Evolutionary conservation across 306 rosid genomes (phyloP).

Genomic region (Sindora glabra): DNA sequence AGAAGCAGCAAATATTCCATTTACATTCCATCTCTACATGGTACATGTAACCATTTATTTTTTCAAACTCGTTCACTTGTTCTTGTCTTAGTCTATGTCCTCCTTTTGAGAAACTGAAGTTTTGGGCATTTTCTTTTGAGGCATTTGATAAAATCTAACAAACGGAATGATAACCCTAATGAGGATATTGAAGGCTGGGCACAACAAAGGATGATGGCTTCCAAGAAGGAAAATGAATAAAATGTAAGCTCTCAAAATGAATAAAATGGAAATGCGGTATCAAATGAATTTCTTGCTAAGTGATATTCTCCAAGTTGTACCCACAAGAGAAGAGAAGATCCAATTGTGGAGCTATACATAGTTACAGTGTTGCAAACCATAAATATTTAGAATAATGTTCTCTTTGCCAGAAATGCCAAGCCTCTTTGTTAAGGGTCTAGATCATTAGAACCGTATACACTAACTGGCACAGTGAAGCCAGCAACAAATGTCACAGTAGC

Average conservation of each 20-base stretch:
- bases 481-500: background rate
- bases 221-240: background rate
- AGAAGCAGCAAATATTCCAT: no score
- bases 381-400: background rate
- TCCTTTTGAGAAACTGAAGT: no score
- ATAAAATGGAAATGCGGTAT: background rate
- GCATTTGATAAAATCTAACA: background rate
- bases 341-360: slow-evolving; percentile 4
- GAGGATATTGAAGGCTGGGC: background rate
- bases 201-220: background rate
- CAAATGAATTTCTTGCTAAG: background rate
- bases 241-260: background rate
- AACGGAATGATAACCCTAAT: background rate
- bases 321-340: background rate
- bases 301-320: background rate
- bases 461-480: slow-evolving; percentile 4
- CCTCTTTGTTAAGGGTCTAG: background rate
- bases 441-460: background rate
- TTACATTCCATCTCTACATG: no score
- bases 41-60: no score
- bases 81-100: no score
- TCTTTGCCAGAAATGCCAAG: background rate
- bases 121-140: no score
- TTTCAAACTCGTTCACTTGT: no score
- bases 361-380: slow-evolving; percentile 8